Evolutionary conservation across 495 filamentous ascomycete species (phyloP), one percentile per base, ranked within the genome.

Genomic region (Penicillium bialowiezense): DNA sequence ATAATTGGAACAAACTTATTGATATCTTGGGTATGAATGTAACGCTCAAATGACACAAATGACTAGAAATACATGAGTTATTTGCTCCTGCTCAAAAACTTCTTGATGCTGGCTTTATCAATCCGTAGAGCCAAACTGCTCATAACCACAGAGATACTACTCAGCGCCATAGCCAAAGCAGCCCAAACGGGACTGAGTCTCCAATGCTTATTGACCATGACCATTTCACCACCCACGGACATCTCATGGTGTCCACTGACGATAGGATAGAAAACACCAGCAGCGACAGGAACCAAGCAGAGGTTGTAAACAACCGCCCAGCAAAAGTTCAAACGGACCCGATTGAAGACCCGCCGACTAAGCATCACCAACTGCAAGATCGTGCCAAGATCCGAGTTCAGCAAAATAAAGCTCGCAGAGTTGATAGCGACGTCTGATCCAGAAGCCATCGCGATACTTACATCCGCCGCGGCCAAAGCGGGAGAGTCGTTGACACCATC

Each of bases 401-500:
- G 78, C n/a, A 96, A 80, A 42, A 96, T 87, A 66, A 96, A 95
- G 39, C 84, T 83, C 0, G 90, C 85, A 8, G 85, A 86, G 39
- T 81, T 82, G 61, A 95, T 86, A 20, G 91, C 91, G 7, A 96
- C 84, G 56, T 96, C 91, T 0, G 85, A 87, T 21, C 90, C 91
- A 1, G 85, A 87, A 5, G 87, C 87, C 59, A 96, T 85, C 14
- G 91, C 88, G 41, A 96, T 85, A 41, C 88, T 89, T 0, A 95
- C 85, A 58, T 93, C 87, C 17, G 91, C 87, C 15, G 78, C 79
- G 5, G 86, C 79, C 23, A 96, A 79, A 12, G 91, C 90, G 2
- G 91, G 89, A 3, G 87, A 81, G 63, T 95, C 91, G 64, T 96
- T 96, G 64, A 95, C 87, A 44, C 90, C 91, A 59, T 96, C 90